A percentile compares a stretch with the other conserved stretches of the same genome.
Evolutionary conservation across 108 stramenopile species (phyloP).

Genomic region (Chaetoceros muelleri): DNA sequence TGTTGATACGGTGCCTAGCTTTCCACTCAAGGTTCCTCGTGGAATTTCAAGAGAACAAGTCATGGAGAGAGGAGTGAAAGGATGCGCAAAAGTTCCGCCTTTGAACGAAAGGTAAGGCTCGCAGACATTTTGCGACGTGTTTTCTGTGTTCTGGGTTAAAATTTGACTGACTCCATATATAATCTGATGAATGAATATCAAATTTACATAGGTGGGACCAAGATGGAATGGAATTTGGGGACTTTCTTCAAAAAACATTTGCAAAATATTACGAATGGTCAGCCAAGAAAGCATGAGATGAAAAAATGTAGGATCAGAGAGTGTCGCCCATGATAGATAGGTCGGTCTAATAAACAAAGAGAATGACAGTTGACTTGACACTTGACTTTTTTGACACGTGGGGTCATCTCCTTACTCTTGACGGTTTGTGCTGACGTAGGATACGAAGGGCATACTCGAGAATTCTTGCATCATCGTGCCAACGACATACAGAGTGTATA

Average conservation of each 20-base stretch:
- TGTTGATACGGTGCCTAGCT: conserved; percentile 69
- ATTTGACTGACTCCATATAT: too few relatives aligned
- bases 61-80: conserved; percentile 20
- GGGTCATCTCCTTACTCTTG: too few relatives aligned
- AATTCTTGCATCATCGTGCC: too few relatives aligned
- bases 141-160: not conserved
- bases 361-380: too few relatives aligned
- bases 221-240: conserved; percentile 80
- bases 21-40: conserved; percentile 43
- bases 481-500: too few relatives aligned
- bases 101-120: conserved; percentile 15
- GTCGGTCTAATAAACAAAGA: too few relatives aligned
- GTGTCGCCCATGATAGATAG: too few relatives aligned
- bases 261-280: conserved; percentile 58
- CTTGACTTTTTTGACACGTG: too few relatives aligned
- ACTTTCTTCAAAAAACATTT: conserved; percentile 75
- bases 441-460: too few relatives aligned
- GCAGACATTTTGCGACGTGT: not conserved
- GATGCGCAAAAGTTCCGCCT: conserved; percentile 58
- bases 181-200: not conserved
- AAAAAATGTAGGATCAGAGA: too few relatives aligned
- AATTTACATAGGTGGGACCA: conserved; percentile 44
- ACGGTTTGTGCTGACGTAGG: too few relatives aligned
- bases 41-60: conserved; percentile 39
- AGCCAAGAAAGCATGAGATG: not conserved